Percentiles rank a stretch among this genome's conserved stretches.
Evolutionary conservation across 768 basidiomycete species (phyloP).

Genomic region (Mycena galericulata): DNA sequence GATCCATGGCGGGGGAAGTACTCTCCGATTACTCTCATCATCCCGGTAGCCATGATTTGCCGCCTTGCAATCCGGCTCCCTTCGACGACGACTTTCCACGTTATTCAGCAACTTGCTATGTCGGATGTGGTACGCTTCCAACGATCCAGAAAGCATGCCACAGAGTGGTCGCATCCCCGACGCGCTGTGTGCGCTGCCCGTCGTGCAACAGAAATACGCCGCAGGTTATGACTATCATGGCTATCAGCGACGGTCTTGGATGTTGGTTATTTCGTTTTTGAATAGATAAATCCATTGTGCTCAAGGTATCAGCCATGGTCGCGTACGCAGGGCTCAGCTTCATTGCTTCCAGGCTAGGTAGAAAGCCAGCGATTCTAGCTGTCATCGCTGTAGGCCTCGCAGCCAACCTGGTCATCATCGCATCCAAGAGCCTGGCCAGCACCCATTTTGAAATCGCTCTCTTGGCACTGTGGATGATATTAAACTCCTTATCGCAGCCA

Average conservation of each 20-base stretch:
- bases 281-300: background rate
- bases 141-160: slow-evolving; percentile 13
- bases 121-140: slow-evolving; percentile 11
- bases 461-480: slow-evolving; percentile 21
- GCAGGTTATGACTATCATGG: slow-evolving; percentile 14
- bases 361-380: slow-evolving; percentile 22
- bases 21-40: slow-evolving; percentile 16
- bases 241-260: slow-evolving; percentile 25
- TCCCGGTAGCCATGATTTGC: slow-evolving; percentile 22
- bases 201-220: slow-evolving; percentile 22
- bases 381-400: slow-evolving; percentile 22
- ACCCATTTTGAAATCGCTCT: background rate
- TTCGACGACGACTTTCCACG: slow-evolving; percentile 30
- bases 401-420: slow-evolving; percentile 18
- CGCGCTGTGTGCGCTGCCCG: slow-evolving; percentile 23
- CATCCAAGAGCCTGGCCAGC: background rate
- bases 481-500: slow-evolving; percentile 22
- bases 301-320: slow-evolving; percentile 9
- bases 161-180: slow-evolving; percentile 14
- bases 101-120: slow-evolving; percentile 26
- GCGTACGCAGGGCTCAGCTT: slow-evolving; percentile 23
- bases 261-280: slow-evolving; percentile 1
- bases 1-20: background rate
- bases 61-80: slow-evolving; percentile 27
- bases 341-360: slow-evolving; percentile 14